Base-by-base conservation (phyloP, 1,284 basidiomycete species). In the Rhodotorula sp. region DNA sequence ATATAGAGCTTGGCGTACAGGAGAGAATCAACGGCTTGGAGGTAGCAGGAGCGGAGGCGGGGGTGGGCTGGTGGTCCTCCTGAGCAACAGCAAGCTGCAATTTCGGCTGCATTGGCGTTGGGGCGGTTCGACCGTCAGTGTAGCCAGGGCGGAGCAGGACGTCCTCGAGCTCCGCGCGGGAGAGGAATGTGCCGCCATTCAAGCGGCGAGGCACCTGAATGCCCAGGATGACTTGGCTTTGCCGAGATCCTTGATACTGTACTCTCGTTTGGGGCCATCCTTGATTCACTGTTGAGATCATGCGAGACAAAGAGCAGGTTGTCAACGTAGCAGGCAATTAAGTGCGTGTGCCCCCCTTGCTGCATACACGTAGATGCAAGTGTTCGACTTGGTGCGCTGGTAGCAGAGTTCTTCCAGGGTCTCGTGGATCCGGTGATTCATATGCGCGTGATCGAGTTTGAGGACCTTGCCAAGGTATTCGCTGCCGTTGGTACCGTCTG, bases 241-340 rank as follows among this genome's bases (percentile, higher is more conserved):
- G 0, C 83, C 83, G 0, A 82, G 72, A 67, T 81, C 79, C 3
- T 75, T 79, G 31, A 83, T 75, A 10, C 76, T 70, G 75, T 78
- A 82, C 55, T 73, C 70, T 14, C 48, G 19, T 6, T 74, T 70
- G 15, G 82, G 75, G 16, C 77, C 64, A 12, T 55, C 54, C 60
- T 81, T 79, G 72, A 79, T 69, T 6, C 70, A 55, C 1, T 69
- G 21, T 45, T 66, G 0, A 49, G 21, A 7, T 71, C 64, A 4
- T 47, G 77, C 0, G 78, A 76, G 3, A 76, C 74, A 19, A 80
- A 73, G 10, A 79, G 70, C 69, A 79, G 79, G 68, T 84, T 79
- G 67, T 83, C 81, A n/a, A 82, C 79, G 69, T 81, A 78, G 10
- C 81, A 72, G 1, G 77, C 79, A 26, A 8, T 38, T 5, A 7